Evolutionary conservation across 345 rosid genomes (phyloP), one percentile per base, ranked within the genome.

Genomic region (Bruguiera parviflora): DNA sequence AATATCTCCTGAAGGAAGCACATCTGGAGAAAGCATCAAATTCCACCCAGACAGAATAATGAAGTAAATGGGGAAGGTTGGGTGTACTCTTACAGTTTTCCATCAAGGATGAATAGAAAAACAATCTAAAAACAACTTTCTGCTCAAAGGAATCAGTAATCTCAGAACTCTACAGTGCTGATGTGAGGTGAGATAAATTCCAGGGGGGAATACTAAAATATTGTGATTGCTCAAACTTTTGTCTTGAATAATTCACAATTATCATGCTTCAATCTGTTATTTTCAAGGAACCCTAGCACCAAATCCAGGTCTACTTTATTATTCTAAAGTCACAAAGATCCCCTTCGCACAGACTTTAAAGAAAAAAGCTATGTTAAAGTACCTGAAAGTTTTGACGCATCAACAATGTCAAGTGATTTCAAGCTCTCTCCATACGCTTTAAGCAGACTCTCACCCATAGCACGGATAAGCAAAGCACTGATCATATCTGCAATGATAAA

Each of bases 401-500:
- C 76, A 68, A 73, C 61, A 68, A 79, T 70, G 57, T 81, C 82
- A 72, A 95, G 80, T 28, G 75, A 73, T 69, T 82, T 80, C 74
- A 86, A 82, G 73, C 82, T 84, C 63, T 73, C 78, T 55, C 69
- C 74, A 75, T 84, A 88, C 11, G 87, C 82, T 68, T 47, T 72
- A 75, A 83, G 91, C 58, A 95, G 89, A 62, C 70, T 81, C 72
- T 71, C 65, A 56, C 96, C 98, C 65, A 78, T 86, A 33, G 86
- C 86, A 33, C 96, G 85, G 79, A 95, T 79, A 73, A 95, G 89
- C 85, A 88, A 35, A 55, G 96, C 96, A 81, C 84, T 87, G 71
- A 87, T 58, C 68, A 95, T 69, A 87, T 95, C 98, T 83, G 93
- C 92, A 77, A 85, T 71, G 72, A 87, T 90, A 80, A 89, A 79